phyloP scores from a whole-genome alignment of 306 rosid species.

The Trichosanthes truncata region DNA sequence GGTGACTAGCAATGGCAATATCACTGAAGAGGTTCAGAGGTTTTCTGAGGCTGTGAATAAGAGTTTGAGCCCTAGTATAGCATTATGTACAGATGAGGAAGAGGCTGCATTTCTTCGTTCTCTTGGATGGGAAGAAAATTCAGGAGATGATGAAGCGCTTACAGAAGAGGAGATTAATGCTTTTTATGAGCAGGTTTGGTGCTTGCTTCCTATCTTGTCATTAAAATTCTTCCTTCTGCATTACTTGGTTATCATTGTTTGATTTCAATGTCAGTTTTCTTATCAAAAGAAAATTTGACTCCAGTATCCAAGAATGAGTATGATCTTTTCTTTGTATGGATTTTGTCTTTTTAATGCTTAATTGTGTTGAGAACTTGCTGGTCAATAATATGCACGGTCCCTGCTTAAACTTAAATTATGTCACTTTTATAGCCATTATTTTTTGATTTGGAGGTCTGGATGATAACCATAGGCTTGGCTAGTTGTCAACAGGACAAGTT shows the following conservation, averaged over 20 bases:
- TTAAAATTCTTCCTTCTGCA: not conserved
- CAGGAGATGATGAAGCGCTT: slow-evolving; percentile 85
- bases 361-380: not conserved
- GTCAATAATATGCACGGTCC: not conserved
- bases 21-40: slow-evolving; percentile 38
- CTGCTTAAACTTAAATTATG: not conserved
- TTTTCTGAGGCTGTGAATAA: slow-evolving; percentile 28
- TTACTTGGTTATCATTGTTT: not conserved
- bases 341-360: not conserved
- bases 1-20: slow-evolving; percentile 44
- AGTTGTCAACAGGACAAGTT: not conserved
- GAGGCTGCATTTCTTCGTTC: slow-evolving; percentile 93
- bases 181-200: slow-evolving; percentile 61
- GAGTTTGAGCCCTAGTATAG: slow-evolving; percentile 27
- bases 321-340: not conserved
- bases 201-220: not conserved
- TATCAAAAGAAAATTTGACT: not conserved
- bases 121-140: slow-evolving; percentile 95
- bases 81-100: slow-evolving; percentile 71
- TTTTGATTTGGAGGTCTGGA: not conserved
- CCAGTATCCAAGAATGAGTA: not conserved
- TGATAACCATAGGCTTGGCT: not conserved
- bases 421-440: not conserved
- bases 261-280: not conserved
- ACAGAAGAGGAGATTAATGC: slow-evolving; percentile 91